Evolutionary conservation across 176 grass and related monocot genomes (phyloP).

Genomic region (Canna indica): DNA sequence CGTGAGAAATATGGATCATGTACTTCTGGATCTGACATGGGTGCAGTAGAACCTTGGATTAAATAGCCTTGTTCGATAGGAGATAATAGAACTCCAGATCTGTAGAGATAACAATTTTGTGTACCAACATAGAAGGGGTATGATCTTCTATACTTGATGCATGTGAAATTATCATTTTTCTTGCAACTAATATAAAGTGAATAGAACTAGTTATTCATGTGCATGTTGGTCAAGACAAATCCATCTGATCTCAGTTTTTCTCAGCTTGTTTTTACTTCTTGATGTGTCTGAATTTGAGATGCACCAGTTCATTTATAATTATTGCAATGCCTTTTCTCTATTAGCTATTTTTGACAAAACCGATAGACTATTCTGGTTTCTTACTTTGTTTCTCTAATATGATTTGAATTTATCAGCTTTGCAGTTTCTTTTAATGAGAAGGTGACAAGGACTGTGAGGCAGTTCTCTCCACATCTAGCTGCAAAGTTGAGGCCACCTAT

Average conservation of each 20-base stretch:
- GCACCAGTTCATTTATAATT: not conserved
- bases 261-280: not conserved
- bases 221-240: not conserved
- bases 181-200: not conserved
- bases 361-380: not conserved
- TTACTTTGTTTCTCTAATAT: no score
- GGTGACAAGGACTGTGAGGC: slow-evolving; percentile 70
- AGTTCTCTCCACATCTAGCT: slow-evolving; percentile 97
- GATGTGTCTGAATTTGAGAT: not conserved
- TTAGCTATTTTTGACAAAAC: not conserved
- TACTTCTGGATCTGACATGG: no score
- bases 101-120: not conserved
- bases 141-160: not conserved
- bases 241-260: not conserved
- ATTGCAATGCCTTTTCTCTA: not conserved
- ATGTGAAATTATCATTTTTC: not conserved
- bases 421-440: slow-evolving; percentile 80
- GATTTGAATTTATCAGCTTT: slow-evolving; percentile 44
- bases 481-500: slow-evolving; percentile 92
- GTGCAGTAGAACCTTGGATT: no score
- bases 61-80: no score
- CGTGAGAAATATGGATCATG: no score
- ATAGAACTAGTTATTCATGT: not conserved
- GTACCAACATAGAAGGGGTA: not conserved
- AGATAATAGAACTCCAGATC: no score